Evolutionary conservation across 2,329 filamentous ascomycete species (phyloP).

Genomic region (Aspergillus tanneri): DNA sequence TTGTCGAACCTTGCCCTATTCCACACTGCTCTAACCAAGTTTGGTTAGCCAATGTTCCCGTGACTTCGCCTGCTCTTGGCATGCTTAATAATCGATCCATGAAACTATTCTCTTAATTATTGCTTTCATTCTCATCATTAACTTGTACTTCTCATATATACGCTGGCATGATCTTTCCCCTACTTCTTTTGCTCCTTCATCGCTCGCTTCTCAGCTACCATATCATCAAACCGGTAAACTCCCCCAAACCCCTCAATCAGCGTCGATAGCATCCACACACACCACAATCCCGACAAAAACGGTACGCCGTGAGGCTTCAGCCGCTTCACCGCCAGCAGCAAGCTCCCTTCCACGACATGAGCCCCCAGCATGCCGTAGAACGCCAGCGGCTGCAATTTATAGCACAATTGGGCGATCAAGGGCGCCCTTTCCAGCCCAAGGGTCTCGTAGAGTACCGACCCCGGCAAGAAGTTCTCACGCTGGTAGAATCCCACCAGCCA

Average conservation of each 20-base stretch:
- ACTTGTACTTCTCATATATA: too few species aligned
- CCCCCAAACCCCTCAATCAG: constrained; percentile 56
- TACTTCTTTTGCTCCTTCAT: constrained; percentile 32
- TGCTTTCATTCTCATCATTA: not conserved
- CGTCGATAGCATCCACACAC: constrained; percentile 53
- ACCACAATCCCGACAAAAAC: constrained; percentile 51
- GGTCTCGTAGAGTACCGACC: constrained; percentile 50
- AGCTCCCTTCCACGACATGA: constrained; percentile 63
- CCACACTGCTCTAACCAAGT: constrained; percentile 31
- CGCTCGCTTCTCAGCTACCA: constrained; percentile 43
- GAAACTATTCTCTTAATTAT: constrained; percentile 1
- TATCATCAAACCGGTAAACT: constrained; percentile 47
- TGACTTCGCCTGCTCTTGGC: constrained; percentile 21
- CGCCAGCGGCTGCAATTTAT: constrained; percentile 59
- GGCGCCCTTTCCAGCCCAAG: constrained; percentile 55
- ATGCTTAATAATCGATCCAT: constrained; percentile 8
- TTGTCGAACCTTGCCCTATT: constrained; percentile 45
- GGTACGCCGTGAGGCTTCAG: constrained; percentile 55
- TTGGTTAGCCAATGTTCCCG: constrained; percentile 24
- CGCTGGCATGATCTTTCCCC: too few species aligned
- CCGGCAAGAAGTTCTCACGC: constrained; percentile 54
- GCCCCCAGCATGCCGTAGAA: constrained; percentile 60
- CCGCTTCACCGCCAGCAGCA: constrained; percentile 50
- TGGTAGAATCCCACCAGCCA: constrained; percentile 55
- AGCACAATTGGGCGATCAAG: constrained; percentile 58